A percentile compares a stretch with the other conserved stretches of the same genome.
Evolutionary conservation across 225 moss, liverwort and hornwort species (phyloP).

Genomic region (Ulota crispa): DNA sequence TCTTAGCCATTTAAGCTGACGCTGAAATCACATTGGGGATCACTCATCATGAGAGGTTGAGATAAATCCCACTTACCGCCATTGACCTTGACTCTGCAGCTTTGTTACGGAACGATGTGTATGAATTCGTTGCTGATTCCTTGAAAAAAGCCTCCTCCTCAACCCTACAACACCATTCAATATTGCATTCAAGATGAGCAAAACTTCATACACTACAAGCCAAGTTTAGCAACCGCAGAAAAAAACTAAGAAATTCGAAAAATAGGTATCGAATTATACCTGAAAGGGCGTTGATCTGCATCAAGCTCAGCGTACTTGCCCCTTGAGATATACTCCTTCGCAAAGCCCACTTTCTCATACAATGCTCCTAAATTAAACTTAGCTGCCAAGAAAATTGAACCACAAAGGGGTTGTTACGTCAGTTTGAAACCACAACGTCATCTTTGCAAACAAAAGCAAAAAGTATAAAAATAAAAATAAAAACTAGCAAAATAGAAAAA

Average conservation of each 20-base stretch:
- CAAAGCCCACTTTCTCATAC: constrained; percentile 87
- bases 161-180: constrained; percentile 44
- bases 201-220: constrained; percentile 4
- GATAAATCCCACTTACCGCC: constrained; percentile 51
- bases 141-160: constrained; percentile 86
- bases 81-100: constrained; percentile 91
- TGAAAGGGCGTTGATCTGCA: constrained; percentile 94
- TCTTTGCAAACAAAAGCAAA: not conserved
- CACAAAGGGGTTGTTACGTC: not conserved
- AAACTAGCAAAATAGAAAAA: no score
- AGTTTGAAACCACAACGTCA: not conserved
- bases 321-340: constrained; percentile 89
- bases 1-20: no score
- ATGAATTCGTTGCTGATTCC: constrained; percentile 71
- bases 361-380: constrained; percentile 92
- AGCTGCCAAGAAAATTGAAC: constrained; percentile 43
- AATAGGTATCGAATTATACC: constrained; percentile 26
- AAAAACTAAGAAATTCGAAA: not conserved
- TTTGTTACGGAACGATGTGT: constrained; percentile 87
- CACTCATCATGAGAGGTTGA: not conserved
- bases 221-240: not conserved
- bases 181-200: not conserved
- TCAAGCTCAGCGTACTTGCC: constrained; percentile 95
- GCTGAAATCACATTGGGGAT: no score
- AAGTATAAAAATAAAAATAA: no score